A percentile compares a stretch with the other conserved stretches of the same genome.
These are phyloP conservation scores for Pseudogymnoascus sp. DNA, from an alignment of 2,329 filamentous ascomycete genomes.

Conservation along the genomic window DNA sequence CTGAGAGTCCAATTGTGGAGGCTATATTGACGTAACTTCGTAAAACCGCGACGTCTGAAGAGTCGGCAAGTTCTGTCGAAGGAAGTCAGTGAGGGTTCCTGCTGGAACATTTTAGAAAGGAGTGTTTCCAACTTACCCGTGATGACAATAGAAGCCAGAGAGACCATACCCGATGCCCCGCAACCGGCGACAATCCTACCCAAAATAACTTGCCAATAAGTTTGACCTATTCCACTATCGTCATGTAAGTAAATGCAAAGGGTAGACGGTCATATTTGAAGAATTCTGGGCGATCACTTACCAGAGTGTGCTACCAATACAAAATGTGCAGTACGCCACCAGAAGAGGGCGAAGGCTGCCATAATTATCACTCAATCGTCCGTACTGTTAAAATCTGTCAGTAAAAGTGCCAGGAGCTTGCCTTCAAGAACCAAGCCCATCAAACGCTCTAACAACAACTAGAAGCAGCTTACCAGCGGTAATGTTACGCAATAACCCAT, in stretches of 20 bases:
- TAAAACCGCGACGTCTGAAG: conserved; percentile 1
- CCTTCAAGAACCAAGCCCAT: neutral
- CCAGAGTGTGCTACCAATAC: conserved; percentile 7
- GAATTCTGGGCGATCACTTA: neutral
- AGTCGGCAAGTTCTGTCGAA: neutral
- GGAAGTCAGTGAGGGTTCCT: neutral
- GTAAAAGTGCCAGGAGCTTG: neutral
- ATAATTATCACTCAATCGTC: conserved; percentile 1
- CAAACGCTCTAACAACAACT: neutral
- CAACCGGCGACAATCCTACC: conserved; percentile 4
- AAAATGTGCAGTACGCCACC: conserved; percentile 3
- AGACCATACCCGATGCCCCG: conserved; percentile 5
- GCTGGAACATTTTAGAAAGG: neutral
- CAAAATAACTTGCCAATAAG: conserved; percentile 3
- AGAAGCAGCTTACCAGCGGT: conserved; percentile 13
- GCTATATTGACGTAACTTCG: conserved; percentile 8
- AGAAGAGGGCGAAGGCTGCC: neutral
- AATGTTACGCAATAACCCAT: conserved; percentile 18
- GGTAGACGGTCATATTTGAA: neutral
- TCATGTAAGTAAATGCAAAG: neutral
- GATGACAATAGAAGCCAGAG: conserved; percentile 5
- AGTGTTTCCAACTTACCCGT: neutral
- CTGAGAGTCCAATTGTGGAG: conserved; percentile 4
- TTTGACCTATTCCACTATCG: neutral
- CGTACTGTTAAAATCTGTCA: conserved; percentile 11